These are phyloP conservation scores for Leccinum longicurvipes DNA, from an alignment of 768 basidiomycete species.

Conservation along the genomic window DNA sequence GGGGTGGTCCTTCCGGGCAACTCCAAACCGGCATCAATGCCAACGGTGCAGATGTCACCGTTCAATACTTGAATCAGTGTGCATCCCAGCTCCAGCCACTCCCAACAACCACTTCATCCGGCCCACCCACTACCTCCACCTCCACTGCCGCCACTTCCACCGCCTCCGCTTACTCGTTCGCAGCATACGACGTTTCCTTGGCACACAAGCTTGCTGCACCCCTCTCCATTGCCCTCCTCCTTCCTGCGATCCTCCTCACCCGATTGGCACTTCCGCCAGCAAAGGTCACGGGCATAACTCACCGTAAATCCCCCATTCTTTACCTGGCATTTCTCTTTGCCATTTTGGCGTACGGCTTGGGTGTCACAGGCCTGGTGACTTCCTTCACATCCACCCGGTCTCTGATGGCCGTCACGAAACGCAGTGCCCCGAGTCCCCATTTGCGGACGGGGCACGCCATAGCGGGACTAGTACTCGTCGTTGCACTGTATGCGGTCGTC, in stretches of 20 bases:
- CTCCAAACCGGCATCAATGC: slow-evolving; percentile 64
- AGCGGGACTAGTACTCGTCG: slow-evolving; percentile 63
- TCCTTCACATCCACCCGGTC: slow-evolving; percentile 57
- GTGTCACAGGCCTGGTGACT: slow-evolving; percentile 57
- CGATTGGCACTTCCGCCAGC: slow-evolving; percentile 42
- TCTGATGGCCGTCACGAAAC: slow-evolving; percentile 28
- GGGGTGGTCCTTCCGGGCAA: slow-evolving; percentile 66
- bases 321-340: slow-evolving; percentile 39
- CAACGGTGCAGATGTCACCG: slow-evolving; percentile 61
- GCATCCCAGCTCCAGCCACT: slow-evolving; percentile 38
- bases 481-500: slow-evolving; percentile 53
- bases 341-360: slow-evolving; percentile 52
- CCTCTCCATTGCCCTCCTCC: slow-evolving; percentile 44
- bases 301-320: slow-evolving; percentile 28
- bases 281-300: slow-evolving; percentile 16
- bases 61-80: slow-evolving; percentile 59
- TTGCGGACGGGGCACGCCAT: slow-evolving; percentile 63
- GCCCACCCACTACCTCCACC: slow-evolving; percentile 13
- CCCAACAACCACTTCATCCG: slow-evolving; percentile 22
- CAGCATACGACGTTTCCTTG: slow-evolving; percentile 41
- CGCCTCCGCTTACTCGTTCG: slow-evolving; percentile 17
- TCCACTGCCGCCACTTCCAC: neutral
- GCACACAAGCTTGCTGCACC: slow-evolving; percentile 47
- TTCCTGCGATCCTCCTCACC: slow-evolving; percentile 39
- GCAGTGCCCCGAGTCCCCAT: slow-evolving; percentile 28